Evolutionary conservation across 495 filamentous ascomycete genomes (phyloP), one percentile per base, ranked within the genome.

Genomic region (Copromyces sp.): DNA sequence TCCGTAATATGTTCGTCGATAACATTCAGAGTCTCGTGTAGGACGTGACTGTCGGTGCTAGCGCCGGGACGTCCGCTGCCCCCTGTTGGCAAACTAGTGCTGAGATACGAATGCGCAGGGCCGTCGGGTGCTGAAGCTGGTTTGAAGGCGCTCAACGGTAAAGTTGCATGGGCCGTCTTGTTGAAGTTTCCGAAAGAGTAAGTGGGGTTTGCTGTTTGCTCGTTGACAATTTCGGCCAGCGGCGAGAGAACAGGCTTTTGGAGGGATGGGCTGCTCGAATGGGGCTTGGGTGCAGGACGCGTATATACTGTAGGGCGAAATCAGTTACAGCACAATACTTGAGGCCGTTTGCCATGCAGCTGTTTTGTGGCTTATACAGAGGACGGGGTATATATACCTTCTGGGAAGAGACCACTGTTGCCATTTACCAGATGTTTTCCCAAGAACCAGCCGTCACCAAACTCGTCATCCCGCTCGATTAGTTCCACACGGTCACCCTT

Each of bases 1-100:
- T 97, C 93, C 35, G 94, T 97, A 68, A 99, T 98, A 79, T 98
- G 96, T 81, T 99, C 96, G 77, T 99, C 89, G 77, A 99, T 99
- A 40, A 98, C 96, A 76, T 93, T 97, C 72, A 99, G 82, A 0
- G 96, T 98, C 78, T 99, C 95, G 78, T 97, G 94, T 85, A 99
- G 93, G 37, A 98, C 94, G 3, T 94, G 93, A 77, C 93, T 94
- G 71, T 85, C 86, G 78, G 82, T 83, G 72, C 80, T 84, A n/a
- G 73, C 69, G 79, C 79, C 80, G 38, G 80, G 74, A 7, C 81
- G 81, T 40, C 74, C 70, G 29, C 75, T 70, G 72, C 68, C 78
- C n/a, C 75, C 72, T 5, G 79, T 32, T 11, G 78, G 76, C 29
- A 76, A 42, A 32, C 74, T 77, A 39, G 59, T 73, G 68, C 70